Percentiles rank a stretch among this genome's conserved stretches.
These are phyloP conservation scores for Halophytophthora polymorphica DNA, from an alignment of 352 stramenopile species.

Conservation along the genomic window DNA sequence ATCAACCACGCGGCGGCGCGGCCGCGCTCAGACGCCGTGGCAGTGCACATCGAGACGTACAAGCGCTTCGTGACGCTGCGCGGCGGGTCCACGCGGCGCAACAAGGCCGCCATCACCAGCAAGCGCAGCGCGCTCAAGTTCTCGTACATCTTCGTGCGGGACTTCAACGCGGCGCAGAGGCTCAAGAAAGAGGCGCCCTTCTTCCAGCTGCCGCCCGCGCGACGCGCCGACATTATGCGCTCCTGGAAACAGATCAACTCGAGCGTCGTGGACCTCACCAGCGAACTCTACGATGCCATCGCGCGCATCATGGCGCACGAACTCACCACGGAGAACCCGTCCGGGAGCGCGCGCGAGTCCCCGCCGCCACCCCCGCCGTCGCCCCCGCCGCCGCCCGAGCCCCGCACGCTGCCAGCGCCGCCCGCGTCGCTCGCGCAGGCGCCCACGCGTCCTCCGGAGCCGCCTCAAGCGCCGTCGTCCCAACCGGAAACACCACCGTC, in stretches of 20 bases:
- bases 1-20: conserved; percentile 6
- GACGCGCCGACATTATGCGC: conserved; percentile 13
- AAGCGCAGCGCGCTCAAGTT: conserved; percentile 34
- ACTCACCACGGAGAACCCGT: too few species aligned
- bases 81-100: conserved; percentile 27
- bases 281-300: conserved; percentile 20
- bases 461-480: background rate
- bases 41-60: conserved; percentile 25
- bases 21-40: background rate
- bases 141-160: conserved; percentile 27
- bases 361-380: background rate
- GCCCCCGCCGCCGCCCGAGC: background rate
- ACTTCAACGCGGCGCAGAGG: conserved; percentile 25
- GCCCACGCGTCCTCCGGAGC: background rate
- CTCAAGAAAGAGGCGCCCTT: conserved; percentile 8
- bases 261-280: conserved; percentile 27
- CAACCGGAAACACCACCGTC: too few species aligned
- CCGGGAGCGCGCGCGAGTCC: too few species aligned
- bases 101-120: conserved; percentile 29
- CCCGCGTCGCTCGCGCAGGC: background rate
- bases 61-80: conserved; percentile 28
- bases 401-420: background rate
- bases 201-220: conserved; percentile 23
- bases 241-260: conserved; percentile 30
- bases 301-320: conserved; percentile 17